A percentile compares a stretch with the other conserved stretches of the same genome.
phyloP scores from a whole-genome alignment of 2,329 filamentous ascomycete species.

The Bretziella fagacearum region DNA sequence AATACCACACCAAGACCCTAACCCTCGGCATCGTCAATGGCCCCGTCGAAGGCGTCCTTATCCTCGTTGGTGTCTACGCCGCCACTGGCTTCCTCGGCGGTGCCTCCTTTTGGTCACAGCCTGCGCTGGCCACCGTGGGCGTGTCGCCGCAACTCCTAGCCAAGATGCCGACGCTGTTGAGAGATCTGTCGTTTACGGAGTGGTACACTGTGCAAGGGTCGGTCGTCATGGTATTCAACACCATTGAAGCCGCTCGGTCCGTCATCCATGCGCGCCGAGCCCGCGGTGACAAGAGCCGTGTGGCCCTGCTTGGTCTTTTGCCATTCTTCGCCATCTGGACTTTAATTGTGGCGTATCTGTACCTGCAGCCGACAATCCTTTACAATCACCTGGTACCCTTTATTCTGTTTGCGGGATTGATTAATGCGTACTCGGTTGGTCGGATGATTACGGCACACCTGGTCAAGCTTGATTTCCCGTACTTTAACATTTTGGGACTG shows the following conservation, averaged over 20 bases:
- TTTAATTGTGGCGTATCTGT: conserved; percentile 61
- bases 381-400: conserved; percentile 77
- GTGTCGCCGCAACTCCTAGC: conserved; percentile 35
- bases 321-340: conserved; percentile 69
- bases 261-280: conserved; percentile 67
- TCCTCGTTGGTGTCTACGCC: conserved; percentile 63
- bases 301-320: conserved; percentile 64
- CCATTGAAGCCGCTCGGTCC: conserved; percentile 59
- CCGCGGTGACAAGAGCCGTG: conserved; percentile 52
- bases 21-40: conserved; percentile 85
- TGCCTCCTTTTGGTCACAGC: conserved; percentile 82
- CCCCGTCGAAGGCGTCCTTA: conserved; percentile 84
- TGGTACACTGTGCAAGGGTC: conserved; percentile 84
- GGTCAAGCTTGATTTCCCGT: conserved; percentile 74
- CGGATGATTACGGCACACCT: conserved; percentile 93
- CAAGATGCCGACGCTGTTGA: conserved; percentile 30
- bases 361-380: conserved; percentile 70
- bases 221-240: conserved; percentile 71
- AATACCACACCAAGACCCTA: conserved; percentile 93
- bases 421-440: conserved; percentile 90
- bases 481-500: conserved; percentile 67
- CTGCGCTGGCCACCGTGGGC: conserved; percentile 55
- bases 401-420: conserved; percentile 67
- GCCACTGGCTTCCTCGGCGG: conserved; percentile 74
- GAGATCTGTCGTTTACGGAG: conserved; percentile 71